Conservation (phyloP, 495 filamentous ascomycete genomes). For the Halenospora varia region DNA sequence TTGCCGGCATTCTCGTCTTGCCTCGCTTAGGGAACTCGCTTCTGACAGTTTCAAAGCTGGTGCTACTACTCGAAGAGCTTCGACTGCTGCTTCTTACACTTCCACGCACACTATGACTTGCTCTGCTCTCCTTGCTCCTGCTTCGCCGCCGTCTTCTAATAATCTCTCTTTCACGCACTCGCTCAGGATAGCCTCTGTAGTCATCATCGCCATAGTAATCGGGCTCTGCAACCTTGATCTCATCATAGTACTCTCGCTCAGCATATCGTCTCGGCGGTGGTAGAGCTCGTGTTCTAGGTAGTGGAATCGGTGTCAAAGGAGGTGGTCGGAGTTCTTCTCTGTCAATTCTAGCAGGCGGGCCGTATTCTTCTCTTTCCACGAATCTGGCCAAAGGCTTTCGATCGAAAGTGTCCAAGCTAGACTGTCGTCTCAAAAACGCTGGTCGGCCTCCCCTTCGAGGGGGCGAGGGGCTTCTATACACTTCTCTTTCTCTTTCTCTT, state of each 20-base stretch:
- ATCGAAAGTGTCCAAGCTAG: slow-evolving; percentile 70
- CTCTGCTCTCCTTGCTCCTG: slow-evolving; percentile 33
- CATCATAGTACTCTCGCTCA: slow-evolving; percentile 55
- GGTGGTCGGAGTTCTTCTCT: slow-evolving; percentile 37
- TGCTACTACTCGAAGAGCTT: slow-evolving; percentile 26
- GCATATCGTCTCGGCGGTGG: slow-evolving; percentile 39
- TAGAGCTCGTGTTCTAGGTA: slow-evolving; percentile 33
- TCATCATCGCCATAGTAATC: slow-evolving; percentile 66
- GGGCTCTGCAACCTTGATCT: slow-evolving; percentile 65
- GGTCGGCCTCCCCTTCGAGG: slow-evolving; percentile 45
- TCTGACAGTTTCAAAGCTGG: slow-evolving; percentile 34
- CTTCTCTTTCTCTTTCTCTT: slow-evolving; percentile 49
- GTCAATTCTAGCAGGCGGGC: slow-evolving; percentile 37
- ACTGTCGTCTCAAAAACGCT: slow-evolving; percentile 59
- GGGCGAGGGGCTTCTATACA: slow-evolving; percentile 24
- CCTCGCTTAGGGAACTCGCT: slow-evolving; percentile 74
- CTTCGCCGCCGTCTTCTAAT: slow-evolving; percentile 35
- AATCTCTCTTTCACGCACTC: slow-evolving; percentile 45
- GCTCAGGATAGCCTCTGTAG: slow-evolving; percentile 54
- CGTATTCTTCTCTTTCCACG: slow-evolving; percentile 44
- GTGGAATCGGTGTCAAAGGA: slow-evolving; percentile 32
- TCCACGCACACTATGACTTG: slow-evolving; percentile 32
- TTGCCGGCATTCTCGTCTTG: slow-evolving; percentile 78
- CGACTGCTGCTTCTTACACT: slow-evolving; percentile 44
- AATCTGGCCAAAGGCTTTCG: slow-evolving; percentile 50